A percentile compares a stretch with the other conserved stretches of the same genome.
These are phyloP conservation scores for Teunomyces gatunensis DNA, from an alignment of 805 yeast genomes.

Conservation along the genomic window DNA sequence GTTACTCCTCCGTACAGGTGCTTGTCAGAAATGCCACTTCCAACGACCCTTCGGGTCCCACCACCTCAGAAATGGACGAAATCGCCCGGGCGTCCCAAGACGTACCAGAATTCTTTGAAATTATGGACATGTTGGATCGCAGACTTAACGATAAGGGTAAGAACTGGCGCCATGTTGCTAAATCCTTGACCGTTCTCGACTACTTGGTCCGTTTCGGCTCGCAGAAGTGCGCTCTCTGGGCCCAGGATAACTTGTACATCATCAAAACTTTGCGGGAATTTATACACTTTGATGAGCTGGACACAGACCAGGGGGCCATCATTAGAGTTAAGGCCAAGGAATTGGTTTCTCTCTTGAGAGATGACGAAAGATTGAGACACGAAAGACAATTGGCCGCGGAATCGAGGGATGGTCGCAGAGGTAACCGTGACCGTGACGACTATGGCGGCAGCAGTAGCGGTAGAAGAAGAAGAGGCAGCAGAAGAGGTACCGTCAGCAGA, in stretches of 20 bases:
- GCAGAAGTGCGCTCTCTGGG: slow-evolving; percentile 89
- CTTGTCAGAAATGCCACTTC: slow-evolving; percentile 90
- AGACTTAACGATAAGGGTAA: slow-evolving; percentile 94
- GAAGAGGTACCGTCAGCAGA: slow-evolving; percentile 8
- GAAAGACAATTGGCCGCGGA: slow-evolving; percentile 54
- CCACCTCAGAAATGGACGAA: slow-evolving; percentile 77
- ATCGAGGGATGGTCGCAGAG: slow-evolving; percentile 21
- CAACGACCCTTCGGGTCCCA: slow-evolving; percentile 84
- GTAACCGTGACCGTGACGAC: slow-evolving; percentile 19
- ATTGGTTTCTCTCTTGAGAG: slow-evolving; percentile 71
- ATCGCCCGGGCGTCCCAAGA: slow-evolving; percentile 57
- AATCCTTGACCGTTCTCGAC: slow-evolving; percentile 85
- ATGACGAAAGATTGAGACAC: slow-evolving; percentile 73
- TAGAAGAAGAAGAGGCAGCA: slow-evolving; percentile 21
- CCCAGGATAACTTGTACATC: slow-evolving; percentile 81
- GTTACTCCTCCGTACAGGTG: slow-evolving; percentile 82
- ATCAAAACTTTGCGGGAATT: slow-evolving; percentile 90
- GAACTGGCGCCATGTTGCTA: slow-evolving; percentile 95
- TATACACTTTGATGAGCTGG: slow-evolving; percentile 72
- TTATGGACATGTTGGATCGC: slow-evolving; percentile 92
- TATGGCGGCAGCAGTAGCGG: slow-evolving; percentile 3
- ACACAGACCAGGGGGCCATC: slow-evolving; percentile 83
- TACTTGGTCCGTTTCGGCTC: slow-evolving; percentile 82
- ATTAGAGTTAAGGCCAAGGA: slow-evolving; percentile 88
- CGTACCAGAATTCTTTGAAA: slow-evolving; percentile 72